Evolutionary conservation across 148 eudicot species (phyloP).

Genomic region (Arctostaphylos glauca): DNA sequence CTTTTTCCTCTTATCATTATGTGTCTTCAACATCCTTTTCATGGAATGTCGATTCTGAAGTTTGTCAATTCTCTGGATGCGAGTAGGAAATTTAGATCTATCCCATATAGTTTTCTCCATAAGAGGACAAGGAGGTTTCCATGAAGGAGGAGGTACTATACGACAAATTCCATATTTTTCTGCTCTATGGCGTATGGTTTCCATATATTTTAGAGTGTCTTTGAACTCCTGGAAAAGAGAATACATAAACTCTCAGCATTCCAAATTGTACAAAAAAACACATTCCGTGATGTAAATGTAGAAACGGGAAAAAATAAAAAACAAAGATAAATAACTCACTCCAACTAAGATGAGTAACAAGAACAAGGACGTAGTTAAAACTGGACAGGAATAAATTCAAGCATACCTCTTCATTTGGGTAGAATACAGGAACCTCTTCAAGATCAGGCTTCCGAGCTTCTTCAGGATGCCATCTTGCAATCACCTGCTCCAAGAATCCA

Average conservation of each 20-base stretch:
- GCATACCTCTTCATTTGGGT: conserved; percentile 87
- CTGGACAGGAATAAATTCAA: background rate
- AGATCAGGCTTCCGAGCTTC: conserved; percentile 75
- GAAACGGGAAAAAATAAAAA: background rate
- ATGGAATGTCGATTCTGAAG: conserved; percentile 79
- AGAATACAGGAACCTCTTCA: conserved; percentile 84
- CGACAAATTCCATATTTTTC: conserved; percentile 94
- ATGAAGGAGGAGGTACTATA: conserved; percentile 86
- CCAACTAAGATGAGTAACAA: background rate
- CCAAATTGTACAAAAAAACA: conserved; percentile 9
- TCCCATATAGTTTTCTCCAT: conserved; percentile 71
- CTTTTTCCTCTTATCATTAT: conserved; percentile 59
- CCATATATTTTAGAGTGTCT: conserved; percentile 74
- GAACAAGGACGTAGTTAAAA: background rate
- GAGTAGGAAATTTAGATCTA: conserved; percentile 66
- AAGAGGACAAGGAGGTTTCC: conserved; percentile 88
- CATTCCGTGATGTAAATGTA: background rate
- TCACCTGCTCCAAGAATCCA: conserved; percentile 50
- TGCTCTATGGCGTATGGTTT: conserved; percentile 65
- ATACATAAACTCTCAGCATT: conserved; percentile 15
- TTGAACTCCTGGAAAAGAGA: conserved; percentile 65
- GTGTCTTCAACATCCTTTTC: conserved; percentile 39
- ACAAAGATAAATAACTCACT: background rate
- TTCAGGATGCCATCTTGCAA: conserved; percentile 87
- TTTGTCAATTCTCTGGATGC: conserved; percentile 87